A percentile compares a stretch with the other conserved stretches of the same genome.
Evolutionary conservation across 805 yeast species (phyloP).

Genomic region (Aciculoconidium aculeatum): DNA sequence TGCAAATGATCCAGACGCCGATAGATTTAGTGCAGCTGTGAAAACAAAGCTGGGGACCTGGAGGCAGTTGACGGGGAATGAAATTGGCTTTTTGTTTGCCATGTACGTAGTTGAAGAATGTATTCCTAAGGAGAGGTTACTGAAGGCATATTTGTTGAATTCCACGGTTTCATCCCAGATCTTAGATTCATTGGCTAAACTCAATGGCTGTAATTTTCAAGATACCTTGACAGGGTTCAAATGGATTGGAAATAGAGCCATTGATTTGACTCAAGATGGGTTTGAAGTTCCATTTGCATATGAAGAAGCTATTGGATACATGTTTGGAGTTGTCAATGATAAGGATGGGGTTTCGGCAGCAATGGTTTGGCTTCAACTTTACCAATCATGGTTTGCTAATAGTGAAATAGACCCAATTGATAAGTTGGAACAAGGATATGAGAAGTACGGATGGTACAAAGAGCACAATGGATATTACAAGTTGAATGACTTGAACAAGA

Average conservation of each 20-base stretch:
- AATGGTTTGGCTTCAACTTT: conserved; percentile 66
- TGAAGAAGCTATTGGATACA: conserved; percentile 95
- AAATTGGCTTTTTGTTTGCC: conserved; percentile 82
- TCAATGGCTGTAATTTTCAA: conserved; percentile 52
- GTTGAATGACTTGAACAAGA: conserved; percentile 48
- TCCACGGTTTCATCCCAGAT: conserved; percentile 93
- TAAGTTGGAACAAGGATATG: conserved; percentile 53
- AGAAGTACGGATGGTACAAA: conserved; percentile 71
- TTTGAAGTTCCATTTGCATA: conserved; percentile 77
- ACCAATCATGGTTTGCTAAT: conserved; percentile 42
- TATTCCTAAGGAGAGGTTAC: conserved; percentile 16
- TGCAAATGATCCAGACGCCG: conserved; percentile 97
- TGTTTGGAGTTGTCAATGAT: conserved; percentile 81
- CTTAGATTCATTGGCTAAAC: conserved; percentile 60
- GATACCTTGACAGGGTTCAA: conserved; percentile 95
- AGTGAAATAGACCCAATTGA: conserved; percentile 37
- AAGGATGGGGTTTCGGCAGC: conserved; percentile 91
- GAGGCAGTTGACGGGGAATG: conserved; percentile 87
- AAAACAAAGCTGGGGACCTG: conserved; percentile 43
- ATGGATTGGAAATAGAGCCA: conserved; percentile 92
- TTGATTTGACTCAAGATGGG: conserved; percentile 61
- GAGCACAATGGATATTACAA: conserved; percentile 84
- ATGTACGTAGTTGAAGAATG: conserved; percentile 44
- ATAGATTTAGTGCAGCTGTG: conserved; percentile 80
- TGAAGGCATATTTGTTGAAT: conserved; percentile 55